Percentiles rank a stretch among this genome's conserved stretches.
These are phyloP conservation scores for Naganishia antarctica DNA, from an alignment of 768 basidiomycete species.

Conservation along the genomic window DNA sequence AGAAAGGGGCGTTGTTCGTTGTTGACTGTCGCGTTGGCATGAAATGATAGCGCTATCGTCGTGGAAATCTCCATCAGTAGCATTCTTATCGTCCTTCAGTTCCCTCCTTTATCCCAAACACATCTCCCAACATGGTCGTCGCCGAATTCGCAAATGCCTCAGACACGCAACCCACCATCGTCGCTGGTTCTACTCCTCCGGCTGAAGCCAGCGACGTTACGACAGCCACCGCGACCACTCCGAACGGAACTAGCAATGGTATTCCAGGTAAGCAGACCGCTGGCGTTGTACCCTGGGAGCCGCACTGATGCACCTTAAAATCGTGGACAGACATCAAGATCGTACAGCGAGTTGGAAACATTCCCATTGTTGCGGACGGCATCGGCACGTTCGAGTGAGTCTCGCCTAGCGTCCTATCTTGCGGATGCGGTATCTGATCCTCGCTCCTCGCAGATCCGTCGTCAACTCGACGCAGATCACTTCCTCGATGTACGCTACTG, in stretches of 20 bases:
- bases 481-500: constrained; percentile 39
- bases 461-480: constrained; percentile 41
- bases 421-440: too few species aligned
- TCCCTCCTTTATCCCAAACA: not conserved
- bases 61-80: too few species aligned
- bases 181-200: not conserved
- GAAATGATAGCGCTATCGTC: too few species aligned
- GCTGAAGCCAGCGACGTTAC: not conserved
- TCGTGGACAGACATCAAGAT: constrained; percentile 42
- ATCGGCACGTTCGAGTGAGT: constrained; percentile 45
- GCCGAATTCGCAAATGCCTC: constrained; percentile 11
- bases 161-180: constrained; percentile 2
- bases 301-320: not conserved
- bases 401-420: too few species aligned
- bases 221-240: constrained; percentile 4
- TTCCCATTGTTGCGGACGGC: constrained; percentile 46
- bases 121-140: constrained; percentile 12
- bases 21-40: too few species aligned
- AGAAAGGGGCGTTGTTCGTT: too few species aligned
- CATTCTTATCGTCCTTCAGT: too few species aligned
- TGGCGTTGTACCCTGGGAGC: not conserved
- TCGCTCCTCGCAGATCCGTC: constrained; percentile 34
- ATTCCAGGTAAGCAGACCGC: not conserved
- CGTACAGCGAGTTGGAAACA: constrained; percentile 40
- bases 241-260: not conserved